These are phyloP conservation scores for Pseudopithomyces maydicus DNA, from an alignment of 2,329 filamentous ascomycete genomes.

Conservation along the genomic window DNA sequence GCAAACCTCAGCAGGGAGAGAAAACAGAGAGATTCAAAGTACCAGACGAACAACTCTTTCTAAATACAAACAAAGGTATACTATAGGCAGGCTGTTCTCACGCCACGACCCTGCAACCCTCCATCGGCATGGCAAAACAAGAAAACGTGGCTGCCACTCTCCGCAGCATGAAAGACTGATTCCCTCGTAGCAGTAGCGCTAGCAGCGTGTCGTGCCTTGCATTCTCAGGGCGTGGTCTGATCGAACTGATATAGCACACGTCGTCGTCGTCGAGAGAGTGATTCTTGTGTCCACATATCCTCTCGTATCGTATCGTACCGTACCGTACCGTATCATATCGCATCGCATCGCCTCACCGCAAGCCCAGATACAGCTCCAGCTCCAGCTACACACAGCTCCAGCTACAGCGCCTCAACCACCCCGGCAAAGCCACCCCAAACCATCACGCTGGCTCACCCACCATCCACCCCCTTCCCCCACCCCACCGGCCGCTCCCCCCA, in stretches of 20 bases:
- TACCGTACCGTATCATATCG: too few species aligned
- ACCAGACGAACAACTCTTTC: neutral
- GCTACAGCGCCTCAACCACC: too few species aligned
- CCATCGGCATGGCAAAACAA: slow-evolving; percentile 11
- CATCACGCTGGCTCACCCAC: slow-evolving; percentile 49
- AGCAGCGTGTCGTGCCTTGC: too few species aligned
- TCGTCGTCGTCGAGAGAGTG: too few species aligned
- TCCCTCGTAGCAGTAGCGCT: slow-evolving; percentile 30
- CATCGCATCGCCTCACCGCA: slow-evolving; percentile 31
- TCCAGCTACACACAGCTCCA: too few species aligned
- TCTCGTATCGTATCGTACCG: too few species aligned
- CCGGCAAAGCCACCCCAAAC: slow-evolving; percentile 24
- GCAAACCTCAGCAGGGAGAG: too few species aligned
- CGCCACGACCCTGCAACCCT: slow-evolving; percentile 32
- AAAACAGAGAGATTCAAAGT: too few species aligned
- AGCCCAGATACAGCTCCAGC: too few species aligned
- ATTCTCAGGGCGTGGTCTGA: too few species aligned
- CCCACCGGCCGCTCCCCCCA: slow-evolving; percentile 55
- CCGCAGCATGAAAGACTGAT: slow-evolving; percentile 40
- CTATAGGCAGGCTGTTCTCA: slow-evolving; percentile 39
- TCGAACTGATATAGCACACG: slow-evolving; percentile 19
- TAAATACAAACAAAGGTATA: slow-evolving; percentile 42
- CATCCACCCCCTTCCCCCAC: slow-evolving; percentile 47
- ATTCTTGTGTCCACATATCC: too few species aligned
- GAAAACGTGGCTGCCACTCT: slow-evolving; percentile 21